Evolutionary conservation across 2,329 filamentous ascomycete genomes (phyloP), one percentile per base, ranked within the genome.

Genomic region (Elsinoe necatrix): DNA sequence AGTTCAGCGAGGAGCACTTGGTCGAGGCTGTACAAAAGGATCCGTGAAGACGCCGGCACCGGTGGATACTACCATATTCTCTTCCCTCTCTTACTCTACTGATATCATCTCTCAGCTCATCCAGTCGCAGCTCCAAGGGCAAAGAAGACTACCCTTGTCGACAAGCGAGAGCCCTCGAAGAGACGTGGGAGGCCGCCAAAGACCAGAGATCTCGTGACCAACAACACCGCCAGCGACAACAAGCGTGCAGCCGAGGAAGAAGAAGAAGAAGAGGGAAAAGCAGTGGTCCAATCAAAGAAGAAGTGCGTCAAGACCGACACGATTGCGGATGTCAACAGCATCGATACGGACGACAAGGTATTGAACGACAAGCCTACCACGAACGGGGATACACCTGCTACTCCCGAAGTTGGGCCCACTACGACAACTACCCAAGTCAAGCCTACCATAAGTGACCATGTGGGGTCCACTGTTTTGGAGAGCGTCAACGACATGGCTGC

Each of bases 21-120:
- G 41, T 8, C 90, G 78, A 76, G 85, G 80, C 20, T 80, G 76
- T 23, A 87, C 87, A 57, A 95, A 67, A 62, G 95, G 72, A 65
- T 85, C 86, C 70, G 93, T 9, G 27, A 51, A 4, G 18, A 2
- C 3, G 47, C 1, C 5, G 41, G 41, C 7, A 11, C 21, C 2
- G 16, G 41, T 43, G 23, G 8, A n/a, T 41, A n/a, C 6, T 9
- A 6, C 29, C 1, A 34, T 23, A 6, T 27, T 35, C 21, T 6
- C 35, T 16, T 14, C 8, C n/a, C n/a, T n/a, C n/a, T n/a, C n/a
- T n/a, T n/a, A n/a, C n/a, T n/a, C n/a, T n/a, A n/a, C n/a, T n/a
- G n/a, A n/a, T n/a, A n/a, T n/a, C n/a, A n/a, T n/a, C n/a, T n/a
- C n/a, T n/a, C n/a, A n/a, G n/a, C n/a, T n/a, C n/a, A n/a, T 18